A percentile compares a stretch with the other conserved stretches of the same genome.
Conservation (phyloP, 805 yeast species). For the Ogataea neopini region DNA sequence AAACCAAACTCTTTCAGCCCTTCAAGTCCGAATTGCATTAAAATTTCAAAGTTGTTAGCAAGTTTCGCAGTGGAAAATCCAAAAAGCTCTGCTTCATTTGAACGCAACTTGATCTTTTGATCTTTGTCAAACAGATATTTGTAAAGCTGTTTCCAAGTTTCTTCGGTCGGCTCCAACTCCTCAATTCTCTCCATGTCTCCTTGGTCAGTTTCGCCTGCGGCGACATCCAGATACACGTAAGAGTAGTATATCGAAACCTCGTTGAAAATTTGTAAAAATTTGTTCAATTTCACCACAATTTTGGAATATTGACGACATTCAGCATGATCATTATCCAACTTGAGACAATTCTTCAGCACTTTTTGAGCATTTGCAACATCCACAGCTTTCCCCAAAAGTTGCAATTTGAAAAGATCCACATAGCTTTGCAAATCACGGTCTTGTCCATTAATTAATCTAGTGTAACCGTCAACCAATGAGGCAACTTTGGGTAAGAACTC, state of each 20-base stretch:
- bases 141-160: constrained; percentile 42
- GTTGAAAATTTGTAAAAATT: constrained; percentile 41
- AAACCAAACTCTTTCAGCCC: constrained; percentile 25
- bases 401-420: constrained; percentile 29
- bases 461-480: constrained; percentile 26
- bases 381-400: constrained; percentile 28
- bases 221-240: constrained; percentile 37
- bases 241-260: constrained; percentile 46
- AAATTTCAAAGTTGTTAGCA: constrained; percentile 30
- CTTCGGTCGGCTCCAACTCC: constrained; percentile 42
- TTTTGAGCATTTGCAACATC: constrained; percentile 19
- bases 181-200: constrained; percentile 30
- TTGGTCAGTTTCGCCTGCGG: constrained; percentile 29
- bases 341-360: constrained; percentile 56
- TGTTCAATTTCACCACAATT: constrained; percentile 47
- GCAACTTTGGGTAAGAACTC: constrained; percentile 25
- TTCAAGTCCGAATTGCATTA: constrained; percentile 22
- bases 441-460: constrained; percentile 23
- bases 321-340: constrained; percentile 71
- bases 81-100: constrained; percentile 20
- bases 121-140: constrained; percentile 31
- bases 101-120: constrained; percentile 24
- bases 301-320: constrained; percentile 59
- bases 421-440: constrained; percentile 25
- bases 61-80: constrained; percentile 17